phyloP scores from a whole-genome alignment of 2,329 filamentous ascomycete species.

The Apiospora rasikravindrae region DNA sequence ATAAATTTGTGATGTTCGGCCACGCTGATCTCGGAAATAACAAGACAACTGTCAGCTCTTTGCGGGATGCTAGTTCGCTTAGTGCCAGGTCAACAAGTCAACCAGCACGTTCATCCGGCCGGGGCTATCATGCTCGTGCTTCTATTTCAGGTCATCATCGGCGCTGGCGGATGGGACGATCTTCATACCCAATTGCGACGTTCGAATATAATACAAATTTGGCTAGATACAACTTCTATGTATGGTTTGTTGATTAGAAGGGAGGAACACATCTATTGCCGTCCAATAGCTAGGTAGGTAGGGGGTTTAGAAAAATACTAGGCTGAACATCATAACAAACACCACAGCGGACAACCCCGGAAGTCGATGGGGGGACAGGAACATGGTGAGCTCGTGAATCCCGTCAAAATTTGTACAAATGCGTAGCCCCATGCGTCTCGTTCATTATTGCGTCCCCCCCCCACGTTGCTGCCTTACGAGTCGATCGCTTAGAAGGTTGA shows the following conservation, averaged over 20 bases:
- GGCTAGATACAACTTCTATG: constrained; percentile 8
- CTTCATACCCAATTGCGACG: background rate
- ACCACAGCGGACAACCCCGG: background rate
- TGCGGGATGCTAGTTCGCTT: background rate
- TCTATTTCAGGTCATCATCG: background rate
- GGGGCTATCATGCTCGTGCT: too few species aligned
- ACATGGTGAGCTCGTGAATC: background rate
- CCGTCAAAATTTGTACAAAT: background rate
- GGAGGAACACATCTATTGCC: constrained; percentile 9
- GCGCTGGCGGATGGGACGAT: background rate
- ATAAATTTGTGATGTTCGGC: background rate
- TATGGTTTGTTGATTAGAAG: constrained; percentile 15
- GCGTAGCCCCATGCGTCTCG: background rate
- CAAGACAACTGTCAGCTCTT: background rate
- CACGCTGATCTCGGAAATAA: constrained; percentile 9
- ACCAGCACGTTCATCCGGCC: too few species aligned
- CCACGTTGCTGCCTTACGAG: background rate
- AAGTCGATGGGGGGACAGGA: background rate
- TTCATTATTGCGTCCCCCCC: background rate
- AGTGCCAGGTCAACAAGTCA: too few species aligned
- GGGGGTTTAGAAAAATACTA: background rate
- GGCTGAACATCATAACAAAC: constrained; percentile 5
- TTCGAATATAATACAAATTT: constrained; percentile 10
- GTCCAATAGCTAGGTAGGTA: constrained; percentile 9
- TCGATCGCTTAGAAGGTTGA: constrained; percentile 35